Evolutionary conservation across 164 flowering plant species (phyloP), one percentile per base, ranked within the genome.

Genomic region (Piper longum): DNA sequence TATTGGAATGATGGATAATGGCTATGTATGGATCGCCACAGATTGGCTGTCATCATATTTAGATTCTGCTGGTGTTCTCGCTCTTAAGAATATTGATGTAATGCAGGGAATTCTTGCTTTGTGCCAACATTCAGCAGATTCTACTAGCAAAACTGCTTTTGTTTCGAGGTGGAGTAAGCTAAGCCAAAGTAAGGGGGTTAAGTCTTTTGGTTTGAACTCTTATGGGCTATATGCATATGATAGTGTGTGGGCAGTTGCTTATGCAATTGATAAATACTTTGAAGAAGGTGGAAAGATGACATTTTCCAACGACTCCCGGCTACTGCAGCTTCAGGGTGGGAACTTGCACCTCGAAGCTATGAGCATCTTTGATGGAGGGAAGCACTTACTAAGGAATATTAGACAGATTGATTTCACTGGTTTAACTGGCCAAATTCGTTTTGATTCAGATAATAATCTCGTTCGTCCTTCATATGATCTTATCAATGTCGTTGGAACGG

Each of bases 21-120:
- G 92, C 4, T 90, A 78, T 79, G 97, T 81, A 48, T 90, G 99
- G 99, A 83, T 93, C 63, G 85, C 95, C 58, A 85, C 99, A 16
- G 87, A 85, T 70, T 88, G 97, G 97, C 84, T 93, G 4, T 75
- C 99, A 40, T 67, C 85, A 16, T 41, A 74, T 48, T 63, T 93
- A 42, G 99, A 93, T 75, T 71, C 95, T 39, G 60, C 60, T 56
- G 66, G 71, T 14, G 79, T 85, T 12, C 76, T 79, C 14, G 76
- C 82, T 5, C 56, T 64, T 3, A 79, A 78, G 9, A 74, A 55
- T 19, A 74, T 78, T 74, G 79, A 82, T 42, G 36, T 72, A 9
- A 66, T 90, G 69, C 97, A 90, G 78, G 99, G 99, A 67, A 85
- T 88, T 72, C 73, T 93, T 63, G 69, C 65, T 51, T 59, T 93